Evolutionary conservation across 1,139 yeast species (phyloP), one percentile per base, ranked within the genome.

Genomic region (Candida tropicalis): DNA sequence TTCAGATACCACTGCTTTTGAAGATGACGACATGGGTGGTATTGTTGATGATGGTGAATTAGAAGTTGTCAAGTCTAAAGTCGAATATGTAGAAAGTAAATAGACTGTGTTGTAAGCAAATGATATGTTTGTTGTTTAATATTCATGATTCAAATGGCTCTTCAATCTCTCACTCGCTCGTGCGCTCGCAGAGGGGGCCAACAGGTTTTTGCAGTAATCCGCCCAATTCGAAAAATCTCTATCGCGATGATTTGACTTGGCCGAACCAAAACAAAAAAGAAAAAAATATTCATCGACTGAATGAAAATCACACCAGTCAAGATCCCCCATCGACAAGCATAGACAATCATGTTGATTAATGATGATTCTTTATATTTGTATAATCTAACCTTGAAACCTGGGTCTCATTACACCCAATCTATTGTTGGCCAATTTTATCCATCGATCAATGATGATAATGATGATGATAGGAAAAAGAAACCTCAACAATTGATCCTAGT

Each of bases 371-470:
- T 83, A 42, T 75, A 68, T 47, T 70, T 89, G 32, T 89, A 88
- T 62, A 77, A 87, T 53, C 69, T 85, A 46, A 85, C 96, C 4
- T 66, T 89, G 25, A 75, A 75, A 51, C 70, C 67, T 22, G 82
- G 90, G 7, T 61, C 82, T 5, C 72, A 81, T 37, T 71, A 81
- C 5, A 62, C 73, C 12, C 62, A 66, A 35, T 73, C 91, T 2
- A 68, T 84, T 10, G 71, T 80, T 3, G 97, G 97, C 1, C 79
- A 77, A 50, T 90, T 90, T 59, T 63, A 77, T 1, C 87, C 86
- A 10, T 20, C 23, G 8, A 4, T 9, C 23, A 20, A 20, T 20
- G 23, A 20, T 6, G 23, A 20, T 13, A 31, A 29, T 2, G 16
- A 12, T 11, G 56, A 58, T 16, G 69, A 66, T 45, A 15, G 10